Conservation (phyloP, 164 flowering plant species). For the Malania oleifera region DNA sequence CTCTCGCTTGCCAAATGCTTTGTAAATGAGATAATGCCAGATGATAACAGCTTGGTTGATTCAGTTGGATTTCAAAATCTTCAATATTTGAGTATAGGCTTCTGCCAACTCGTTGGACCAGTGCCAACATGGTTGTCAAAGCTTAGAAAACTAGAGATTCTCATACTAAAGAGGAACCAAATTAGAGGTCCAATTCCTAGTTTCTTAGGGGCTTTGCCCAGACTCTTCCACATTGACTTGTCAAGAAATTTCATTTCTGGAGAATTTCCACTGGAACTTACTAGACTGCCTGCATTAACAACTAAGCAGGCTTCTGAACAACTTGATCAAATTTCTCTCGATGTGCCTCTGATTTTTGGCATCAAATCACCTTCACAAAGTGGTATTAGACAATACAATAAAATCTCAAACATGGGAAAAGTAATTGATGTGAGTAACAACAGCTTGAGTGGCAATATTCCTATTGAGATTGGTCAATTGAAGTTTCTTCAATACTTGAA, state of each 20-base stretch:
- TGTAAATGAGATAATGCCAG: background rate
- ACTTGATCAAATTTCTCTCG: too few species aligned
- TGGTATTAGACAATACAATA: background rate
- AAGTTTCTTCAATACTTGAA: background rate
- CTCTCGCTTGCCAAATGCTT: background rate
- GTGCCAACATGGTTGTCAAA: background rate
- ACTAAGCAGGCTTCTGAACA: too few species aligned
- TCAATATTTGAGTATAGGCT: background rate
- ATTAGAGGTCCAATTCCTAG: background rate
- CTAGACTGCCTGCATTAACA: background rate
- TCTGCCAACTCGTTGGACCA: background rate
- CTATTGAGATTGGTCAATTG: background rate
- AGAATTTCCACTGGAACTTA: background rate
- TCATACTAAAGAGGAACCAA: background rate
- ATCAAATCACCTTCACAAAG: too few species aligned
- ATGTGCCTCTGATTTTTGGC: too few species aligned
- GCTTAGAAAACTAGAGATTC: background rate
- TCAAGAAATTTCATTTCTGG: background rate
- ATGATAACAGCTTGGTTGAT: background rate
- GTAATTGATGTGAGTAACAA: background rate
- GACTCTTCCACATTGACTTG: background rate
- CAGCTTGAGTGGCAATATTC: background rate
- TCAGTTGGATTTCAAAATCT: background rate
- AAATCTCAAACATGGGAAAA: background rate
- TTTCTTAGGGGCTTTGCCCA: background rate